Conservation (phyloP, 2,329 filamentous ascomycete genomes). For the Dactylonectria estremocensis region DNA sequence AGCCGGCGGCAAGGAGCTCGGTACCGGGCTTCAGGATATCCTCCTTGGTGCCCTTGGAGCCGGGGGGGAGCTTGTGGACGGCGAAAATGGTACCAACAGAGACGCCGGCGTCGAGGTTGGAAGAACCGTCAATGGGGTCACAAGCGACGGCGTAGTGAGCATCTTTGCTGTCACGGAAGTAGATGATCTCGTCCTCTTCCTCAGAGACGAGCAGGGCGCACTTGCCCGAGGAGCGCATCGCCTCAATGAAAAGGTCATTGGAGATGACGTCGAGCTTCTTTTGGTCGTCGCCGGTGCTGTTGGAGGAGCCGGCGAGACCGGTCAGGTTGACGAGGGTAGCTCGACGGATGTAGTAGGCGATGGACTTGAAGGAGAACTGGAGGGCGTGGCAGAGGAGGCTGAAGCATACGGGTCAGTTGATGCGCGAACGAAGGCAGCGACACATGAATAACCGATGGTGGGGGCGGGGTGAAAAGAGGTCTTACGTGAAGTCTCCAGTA, state of each 20-base stretch:
- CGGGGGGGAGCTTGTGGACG: constrained; percentile 90
- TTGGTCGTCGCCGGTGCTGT: constrained; percentile 96
- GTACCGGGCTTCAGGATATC: constrained; percentile 92
- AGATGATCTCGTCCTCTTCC: constrained; percentile 94
- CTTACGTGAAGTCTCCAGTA: constrained; percentile 97
- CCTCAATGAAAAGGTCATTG: constrained; percentile 96
- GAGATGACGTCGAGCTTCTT: constrained; percentile 99
- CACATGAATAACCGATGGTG: constrained; percentile 14
- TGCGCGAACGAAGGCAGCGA: constrained; percentile 25
- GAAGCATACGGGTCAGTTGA: constrained; percentile 35
- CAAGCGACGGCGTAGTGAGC: constrained; percentile 96
- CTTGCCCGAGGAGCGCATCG: constrained; percentile 93
- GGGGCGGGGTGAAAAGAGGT: constrained; percentile 51
- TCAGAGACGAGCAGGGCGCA: constrained; percentile 96
- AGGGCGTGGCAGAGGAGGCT: constrained; percentile 97
- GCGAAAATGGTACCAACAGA: constrained; percentile 98
- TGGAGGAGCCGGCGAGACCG: constrained; percentile 93
- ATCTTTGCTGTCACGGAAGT: constrained; percentile 82
- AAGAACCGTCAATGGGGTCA: constrained; percentile 97
- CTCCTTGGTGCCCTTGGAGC: constrained; percentile 80
- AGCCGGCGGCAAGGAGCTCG: constrained; percentile 94
- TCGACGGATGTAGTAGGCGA: constrained; percentile 98
- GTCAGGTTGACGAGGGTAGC: constrained; percentile 96
- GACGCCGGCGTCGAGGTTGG: constrained; percentile 97
- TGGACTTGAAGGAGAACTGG: constrained; percentile 99